Evolutionary conservation across 306 rosid genomes (phyloP), one percentile per base, ranked within the genome.

Genomic region (Sophora flavescens): DNA sequence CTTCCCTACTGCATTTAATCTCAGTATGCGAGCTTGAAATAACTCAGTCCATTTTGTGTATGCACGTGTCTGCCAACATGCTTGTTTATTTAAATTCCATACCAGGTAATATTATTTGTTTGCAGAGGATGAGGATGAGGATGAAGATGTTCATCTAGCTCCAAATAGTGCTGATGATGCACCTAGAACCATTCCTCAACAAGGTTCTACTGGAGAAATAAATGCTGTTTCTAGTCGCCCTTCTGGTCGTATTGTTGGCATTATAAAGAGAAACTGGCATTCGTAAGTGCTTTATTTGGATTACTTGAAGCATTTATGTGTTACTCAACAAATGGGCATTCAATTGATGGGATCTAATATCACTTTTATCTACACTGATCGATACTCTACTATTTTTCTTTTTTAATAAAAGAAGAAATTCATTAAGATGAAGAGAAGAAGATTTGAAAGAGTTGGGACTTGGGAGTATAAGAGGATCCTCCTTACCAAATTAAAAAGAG

Each of bases 261-360:
- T 95, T 83, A 92, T 95, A 78, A 95, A 95, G 85, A 88, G 99
- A 78, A 95, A 95, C 66, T 95, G 99, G 99, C 96, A 95, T 70
- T 89, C 93, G 98, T 95, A 88, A 90, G 99, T 89, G 16, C 63
- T 17, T 45, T 26, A 28, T 63, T 85, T 82, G 80, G 58, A 63
- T 74, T 79, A 9, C n/a, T 15, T 62, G 58, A 26, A 68, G 28
- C 52, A 63, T 64, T 72, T 80, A 52, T 61, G 32, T 47, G 56
- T 15, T 26, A 51, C 68, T 56, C 72, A n/a, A 38, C 39, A 48
- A 59, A 64, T 32, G 10, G 26, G 32, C 38, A 79, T 54, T 62
- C 53, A 28, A 61, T 68, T 79, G 62, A 56, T 72, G 14, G 68
- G 68, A 69, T n/a, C 60, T 44, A 38, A 35, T 58, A 53, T 51